phyloP scores from a whole-genome alignment of 768 basidiomycete species.

The Hericium alpestre region DNA sequence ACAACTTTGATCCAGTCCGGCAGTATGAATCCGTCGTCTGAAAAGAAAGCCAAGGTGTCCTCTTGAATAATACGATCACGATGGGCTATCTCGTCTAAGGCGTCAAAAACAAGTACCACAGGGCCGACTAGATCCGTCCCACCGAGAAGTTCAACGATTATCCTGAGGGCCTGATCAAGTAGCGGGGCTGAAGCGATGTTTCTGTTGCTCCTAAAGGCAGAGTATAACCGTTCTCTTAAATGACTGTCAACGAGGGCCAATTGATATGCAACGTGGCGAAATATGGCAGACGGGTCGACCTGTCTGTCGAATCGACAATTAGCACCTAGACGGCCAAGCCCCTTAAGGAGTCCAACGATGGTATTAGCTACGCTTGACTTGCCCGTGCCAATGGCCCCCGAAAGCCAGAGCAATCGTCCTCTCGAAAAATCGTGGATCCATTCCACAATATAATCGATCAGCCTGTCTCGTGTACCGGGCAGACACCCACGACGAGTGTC shows the following conservation, averaged over 20 bases:
- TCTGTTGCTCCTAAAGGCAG: background rate
- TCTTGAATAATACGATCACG: background rate
- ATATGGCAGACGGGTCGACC: background rate
- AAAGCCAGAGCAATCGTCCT: background rate
- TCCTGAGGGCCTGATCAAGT: background rate
- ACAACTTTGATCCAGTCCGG: background rate
- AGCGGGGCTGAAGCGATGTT: background rate
- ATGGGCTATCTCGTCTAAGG: background rate
- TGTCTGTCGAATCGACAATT: background rate
- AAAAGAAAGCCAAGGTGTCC: background rate
- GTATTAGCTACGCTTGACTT: background rate
- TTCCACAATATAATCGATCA: background rate
- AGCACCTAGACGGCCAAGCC: background rate
- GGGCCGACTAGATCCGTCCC: background rate
- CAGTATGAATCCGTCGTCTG: background rate
- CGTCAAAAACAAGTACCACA: background rate
- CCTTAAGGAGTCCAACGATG: background rate
- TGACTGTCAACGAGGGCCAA: background rate
- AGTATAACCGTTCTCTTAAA: background rate
- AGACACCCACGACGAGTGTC: background rate
- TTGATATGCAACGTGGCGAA: background rate
- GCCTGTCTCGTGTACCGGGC: background rate
- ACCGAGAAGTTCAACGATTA: background rate
- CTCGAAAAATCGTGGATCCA: background rate
- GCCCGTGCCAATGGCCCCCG: background rate